Base-by-base conservation (phyloP, 2,329 filamentous ascomycete genomes). In the Cytospora mali region DNA sequence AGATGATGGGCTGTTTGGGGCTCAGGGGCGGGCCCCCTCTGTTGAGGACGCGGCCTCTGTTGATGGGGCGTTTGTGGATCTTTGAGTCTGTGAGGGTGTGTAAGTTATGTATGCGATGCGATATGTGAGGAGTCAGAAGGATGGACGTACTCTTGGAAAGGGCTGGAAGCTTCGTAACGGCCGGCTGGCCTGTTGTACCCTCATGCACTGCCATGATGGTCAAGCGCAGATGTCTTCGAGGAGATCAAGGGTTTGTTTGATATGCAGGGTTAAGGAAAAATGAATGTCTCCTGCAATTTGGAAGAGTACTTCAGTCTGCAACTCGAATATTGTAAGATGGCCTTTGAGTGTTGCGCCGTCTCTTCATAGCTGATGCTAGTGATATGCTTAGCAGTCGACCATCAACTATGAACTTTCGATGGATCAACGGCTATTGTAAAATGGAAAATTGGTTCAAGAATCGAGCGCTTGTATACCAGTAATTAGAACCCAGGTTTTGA, bases 21-120 rank as follows among this genome's bases (percentile, higher is more conserved):
- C 53, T 57, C 55, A 56, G 59, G 56, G 35, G 52, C 7, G 56
- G n/a, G 7, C 39, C 23, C n/a, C 55, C 60, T 4, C 54, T 53
- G 25, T 61, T 55, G 18, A 57, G 13, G 35, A 78, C 16, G 74
- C 71, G n/a, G 79, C 76, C 13, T 65, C 77, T 72, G 66, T 73
- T 71, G 49, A 81, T 73, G 5, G 82, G 80, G 10, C 81, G 79
- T 69, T 83, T 83, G 57, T 78, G 79, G 66, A 86, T 69, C 55
- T 74, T 81, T 61, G 76, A 73, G 66, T 81, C 83, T 85, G 65
- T 27, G 23, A 18, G 13, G 21, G 42, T 1, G 16, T 29, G 61
- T 71, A 62, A 70, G 67, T 66, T 9, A 23, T 33, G 31, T 10
- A 13, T 33, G 18, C 23, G 42, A 13, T 23, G 42, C 10, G 42